These are phyloP conservation scores for Jamesozyma lodderae DNA, from an alignment of 805 yeast species.

Conservation along the genomic window DNA sequence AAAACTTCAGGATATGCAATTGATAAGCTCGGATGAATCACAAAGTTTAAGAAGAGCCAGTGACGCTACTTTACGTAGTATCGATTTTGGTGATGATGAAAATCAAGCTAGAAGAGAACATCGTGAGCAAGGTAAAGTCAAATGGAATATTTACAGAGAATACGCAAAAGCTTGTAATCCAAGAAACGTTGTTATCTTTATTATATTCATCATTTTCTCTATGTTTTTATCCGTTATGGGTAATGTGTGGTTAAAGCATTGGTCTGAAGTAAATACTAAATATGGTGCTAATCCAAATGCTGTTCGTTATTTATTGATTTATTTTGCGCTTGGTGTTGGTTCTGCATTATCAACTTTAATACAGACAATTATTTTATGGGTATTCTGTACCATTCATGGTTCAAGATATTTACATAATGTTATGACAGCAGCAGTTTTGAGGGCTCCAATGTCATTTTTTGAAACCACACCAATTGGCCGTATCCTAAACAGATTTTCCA, in stretches of 20 bases:
- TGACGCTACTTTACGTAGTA: constrained; percentile 30
- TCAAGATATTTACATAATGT: constrained; percentile 64
- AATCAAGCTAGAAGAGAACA: constrained; percentile 48
- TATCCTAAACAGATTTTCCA: constrained; percentile 81
- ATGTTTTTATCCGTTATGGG: constrained; percentile 57
- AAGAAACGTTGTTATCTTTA: constrained; percentile 47
- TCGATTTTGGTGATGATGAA: constrained; percentile 32
- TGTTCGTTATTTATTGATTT: constrained; percentile 62
- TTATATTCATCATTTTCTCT: constrained; percentile 46
- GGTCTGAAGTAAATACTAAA: constrained; percentile 85
- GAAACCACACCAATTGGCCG: constrained; percentile 96
- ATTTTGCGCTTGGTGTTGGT: constrained; percentile 63
- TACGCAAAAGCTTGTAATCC: constrained; percentile 87
- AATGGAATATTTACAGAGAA: constrained; percentile 71
- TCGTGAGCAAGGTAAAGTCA: constrained; percentile 88
- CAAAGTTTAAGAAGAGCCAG: constrained; percentile 56
- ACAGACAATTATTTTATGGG: constrained; percentile 66
- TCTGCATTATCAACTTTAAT: constrained; percentile 51
- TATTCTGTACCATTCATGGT: constrained; percentile 74
- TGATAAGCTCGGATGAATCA: constrained; percentile 27
- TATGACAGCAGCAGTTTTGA: constrained; percentile 65
- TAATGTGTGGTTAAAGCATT: constrained; percentile 89
- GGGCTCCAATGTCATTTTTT: constrained; percentile 92
- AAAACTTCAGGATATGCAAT: constrained; percentile 22
- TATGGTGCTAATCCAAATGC: constrained; percentile 65